phyloP scores from a whole-genome alignment of 2,329 filamentous ascomycete genomes.

The Rachicladosporium sp. region DNA sequence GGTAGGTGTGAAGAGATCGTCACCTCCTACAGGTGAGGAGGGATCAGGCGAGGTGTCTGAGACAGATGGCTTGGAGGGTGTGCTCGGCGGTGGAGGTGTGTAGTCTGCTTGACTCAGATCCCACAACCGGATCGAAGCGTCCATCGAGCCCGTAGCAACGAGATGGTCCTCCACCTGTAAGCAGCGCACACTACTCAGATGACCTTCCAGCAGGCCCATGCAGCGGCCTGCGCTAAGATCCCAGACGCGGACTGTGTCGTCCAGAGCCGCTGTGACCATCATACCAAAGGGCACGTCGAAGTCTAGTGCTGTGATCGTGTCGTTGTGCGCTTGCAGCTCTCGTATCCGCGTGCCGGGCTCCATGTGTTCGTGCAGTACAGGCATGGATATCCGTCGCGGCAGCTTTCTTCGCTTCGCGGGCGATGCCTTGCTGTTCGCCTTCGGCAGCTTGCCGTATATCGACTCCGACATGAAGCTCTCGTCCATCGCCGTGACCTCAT shows the following conservation, averaged over 20 bases:
- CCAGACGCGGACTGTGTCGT: constrained; percentile 93
- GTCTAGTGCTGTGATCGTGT: constrained; percentile 66
- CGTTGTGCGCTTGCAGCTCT: constrained; percentile 77
- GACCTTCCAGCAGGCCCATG: constrained; percentile 82
- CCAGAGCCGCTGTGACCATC: constrained; percentile 80
- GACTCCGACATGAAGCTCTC: constrained; percentile 91
- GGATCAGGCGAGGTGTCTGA: constrained; percentile 42
- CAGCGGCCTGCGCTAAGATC: constrained; percentile 88
- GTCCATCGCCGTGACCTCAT: constrained; percentile 34
- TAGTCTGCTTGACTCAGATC: constrained; percentile 84
- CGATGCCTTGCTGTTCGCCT: constrained; percentile 22
- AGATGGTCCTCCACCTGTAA: constrained; percentile 94
- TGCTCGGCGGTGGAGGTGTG: constrained; percentile 49
- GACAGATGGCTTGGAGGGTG: constrained; percentile 28
- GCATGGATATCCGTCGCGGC: constrained; percentile 63
- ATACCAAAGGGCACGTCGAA: constrained; percentile 97
- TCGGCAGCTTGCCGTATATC: constrained; percentile 77
- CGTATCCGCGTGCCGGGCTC: constrained; percentile 51
- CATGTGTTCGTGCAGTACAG: constrained; percentile 56
- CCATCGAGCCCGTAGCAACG: constrained; percentile 84
- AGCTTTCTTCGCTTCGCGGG: constrained; percentile 29
- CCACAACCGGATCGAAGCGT: constrained; percentile 90
- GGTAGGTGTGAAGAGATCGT: constrained; percentile 18
- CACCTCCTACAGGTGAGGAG: constrained; percentile 26
- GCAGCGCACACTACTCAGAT: constrained; percentile 83